Conservation (phyloP, 2,329 filamentous ascomycete species). For the Nannizziopsis barbatae region DNA sequence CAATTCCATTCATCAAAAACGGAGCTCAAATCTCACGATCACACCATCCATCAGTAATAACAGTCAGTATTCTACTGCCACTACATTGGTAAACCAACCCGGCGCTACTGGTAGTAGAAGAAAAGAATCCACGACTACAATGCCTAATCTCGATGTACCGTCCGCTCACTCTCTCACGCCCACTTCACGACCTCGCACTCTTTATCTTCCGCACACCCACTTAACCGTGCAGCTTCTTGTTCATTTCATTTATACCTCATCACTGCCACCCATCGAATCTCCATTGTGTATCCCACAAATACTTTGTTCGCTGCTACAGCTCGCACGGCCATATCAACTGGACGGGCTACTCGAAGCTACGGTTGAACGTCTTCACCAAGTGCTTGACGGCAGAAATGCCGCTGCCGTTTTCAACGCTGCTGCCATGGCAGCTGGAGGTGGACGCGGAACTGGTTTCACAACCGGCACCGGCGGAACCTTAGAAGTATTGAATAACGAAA, state of each 20-base stretch:
- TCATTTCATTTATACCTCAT: constrained; percentile 87
- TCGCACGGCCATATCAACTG: constrained; percentile 84
- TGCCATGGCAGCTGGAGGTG: constrained; percentile 92
- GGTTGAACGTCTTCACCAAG: constrained; percentile 76
- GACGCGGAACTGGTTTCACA: constrained; percentile 63
- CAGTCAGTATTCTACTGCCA: constrained; percentile 34
- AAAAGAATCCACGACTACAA: constrained; percentile 2
- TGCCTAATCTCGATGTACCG: constrained; percentile 40
- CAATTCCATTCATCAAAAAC: constrained; percentile 46
- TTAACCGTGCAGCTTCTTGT: constrained; percentile 82
- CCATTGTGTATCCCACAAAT: constrained; percentile 87
- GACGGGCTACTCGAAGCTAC: constrained; percentile 88
- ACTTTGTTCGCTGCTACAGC: constrained; percentile 84
- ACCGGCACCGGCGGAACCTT: constrained; percentile 42
- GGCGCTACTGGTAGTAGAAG: constrained; percentile 19
- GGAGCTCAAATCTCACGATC: constrained; percentile 77
- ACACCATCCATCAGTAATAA: constrained; percentile 46
- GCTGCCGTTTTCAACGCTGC: constrained; percentile 97
- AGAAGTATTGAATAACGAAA: constrained; percentile 33
- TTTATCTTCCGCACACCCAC: constrained; percentile 88
- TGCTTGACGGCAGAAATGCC: constrained; percentile 85
- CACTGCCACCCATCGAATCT: constrained; percentile 63
- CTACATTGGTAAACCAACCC: constrained; percentile 30
- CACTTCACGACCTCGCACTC: constrained; percentile 61
- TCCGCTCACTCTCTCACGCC: constrained; percentile 45